Base-by-base conservation (phyloP, 192 early-diverging fungal genomes). In the Anaeromyces robustus region DNA sequence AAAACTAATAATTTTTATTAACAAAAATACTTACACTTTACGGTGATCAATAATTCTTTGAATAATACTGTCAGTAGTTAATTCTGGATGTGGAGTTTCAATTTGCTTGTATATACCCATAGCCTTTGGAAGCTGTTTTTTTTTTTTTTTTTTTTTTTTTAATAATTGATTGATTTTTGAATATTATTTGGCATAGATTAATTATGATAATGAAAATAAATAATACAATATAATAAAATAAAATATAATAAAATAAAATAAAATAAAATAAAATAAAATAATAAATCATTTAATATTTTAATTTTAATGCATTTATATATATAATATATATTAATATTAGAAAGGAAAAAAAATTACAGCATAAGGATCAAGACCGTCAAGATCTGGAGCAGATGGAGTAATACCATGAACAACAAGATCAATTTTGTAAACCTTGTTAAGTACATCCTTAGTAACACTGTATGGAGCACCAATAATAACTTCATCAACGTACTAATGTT, bases 381-480 rank as follows among this genome's bases (percentile, higher is more conserved):
- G 83, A 79, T 95, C 94, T 26, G 86, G 82, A 68, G 90, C 89
- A 29, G 87, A 87, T 34, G 89, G 86, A 77, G 88, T 93, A 80
- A 89, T 92, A 78, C 92, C 92, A 79, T 95, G 93, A 29, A 89
- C 92, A 22, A 98, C 96, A 3, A 94, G 82, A 59, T 92, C 86
- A 30, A 98, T 94, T 29, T 93, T 93, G 88, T 94, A 95, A 34
- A 95, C 94, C 79, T 95, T 92, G 77, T 89, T 89, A 78, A 97
- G 86, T 29, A 98, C 93, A 77, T 95, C 93, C 82, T 95, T 90
- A 31, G 92, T 93, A 1, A 96, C 92, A 84, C 92, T 94, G 84
- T 91, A 94, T 26, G 97, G 97, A 29, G 95, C 95, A 29, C 95
- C 94, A 59, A 97, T 94, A 79, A 98, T 92, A 29, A 98, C 95